Conservation (phyloP, 495 filamentous ascomycete species). For the Tirmania nivea region DNA sequence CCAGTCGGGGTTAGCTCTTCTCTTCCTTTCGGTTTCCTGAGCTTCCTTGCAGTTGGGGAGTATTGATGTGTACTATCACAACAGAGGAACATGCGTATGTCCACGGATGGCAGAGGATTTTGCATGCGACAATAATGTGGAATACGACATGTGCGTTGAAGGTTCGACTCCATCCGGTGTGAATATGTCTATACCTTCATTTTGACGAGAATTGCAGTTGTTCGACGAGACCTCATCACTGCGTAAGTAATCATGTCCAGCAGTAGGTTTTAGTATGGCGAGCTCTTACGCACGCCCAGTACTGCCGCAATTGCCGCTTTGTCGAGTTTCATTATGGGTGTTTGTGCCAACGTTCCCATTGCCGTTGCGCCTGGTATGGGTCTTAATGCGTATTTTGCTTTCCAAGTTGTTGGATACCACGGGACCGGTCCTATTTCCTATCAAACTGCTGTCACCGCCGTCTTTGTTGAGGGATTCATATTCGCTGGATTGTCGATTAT, state of each 20-base stretch:
- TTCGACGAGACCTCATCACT: constrained; percentile 57
- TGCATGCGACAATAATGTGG: constrained; percentile 31
- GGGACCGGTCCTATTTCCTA: constrained; percentile 47
- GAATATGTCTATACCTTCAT: background rate
- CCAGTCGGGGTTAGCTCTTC: constrained; percentile 17
- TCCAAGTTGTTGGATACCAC: constrained; percentile 56
- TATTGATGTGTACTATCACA: no score
- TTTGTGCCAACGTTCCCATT: constrained; percentile 48
- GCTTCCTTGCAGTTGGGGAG: no score
- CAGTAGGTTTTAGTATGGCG: background rate
- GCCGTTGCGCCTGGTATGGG: constrained; percentile 67
- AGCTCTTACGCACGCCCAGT: background rate
- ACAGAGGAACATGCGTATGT: constrained; percentile 58
- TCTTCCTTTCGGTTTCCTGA: no score
- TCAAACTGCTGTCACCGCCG: constrained; percentile 48
- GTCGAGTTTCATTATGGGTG: constrained; percentile 43
- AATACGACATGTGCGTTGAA: constrained; percentile 40
- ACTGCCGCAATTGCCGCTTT: constrained; percentile 50
- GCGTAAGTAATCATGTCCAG: constrained; percentile 19
- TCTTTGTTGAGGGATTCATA: constrained; percentile 51
- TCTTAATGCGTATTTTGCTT: constrained; percentile 65
- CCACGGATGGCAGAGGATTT: constrained; percentile 26
- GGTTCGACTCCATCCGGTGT: background rate
- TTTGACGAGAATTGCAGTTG: constrained; percentile 19
- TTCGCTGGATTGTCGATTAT: constrained; percentile 39